Base-by-base conservation (phyloP, 2,329 filamentous ascomycete genomes). In the Gnomoniopsis smithogilvyi region DNA sequence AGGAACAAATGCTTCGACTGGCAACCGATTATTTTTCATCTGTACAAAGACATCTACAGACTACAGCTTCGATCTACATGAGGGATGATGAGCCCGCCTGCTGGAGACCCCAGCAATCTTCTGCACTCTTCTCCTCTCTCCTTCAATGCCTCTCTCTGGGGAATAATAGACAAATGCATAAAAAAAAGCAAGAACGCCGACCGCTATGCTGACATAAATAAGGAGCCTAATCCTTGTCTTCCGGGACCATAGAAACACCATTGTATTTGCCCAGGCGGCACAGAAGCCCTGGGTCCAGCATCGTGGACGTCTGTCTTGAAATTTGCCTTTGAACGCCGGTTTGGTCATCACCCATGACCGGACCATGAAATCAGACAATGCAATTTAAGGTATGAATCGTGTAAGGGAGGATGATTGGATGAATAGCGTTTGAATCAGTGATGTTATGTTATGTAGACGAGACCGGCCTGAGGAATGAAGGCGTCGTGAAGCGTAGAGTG, bases 201-300 rank as follows among this genome's bases (percentile, higher is more conserved):
- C 59, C 59, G 59, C 59, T 62, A 62, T 62, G 59, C 59, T 56
- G 43, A 51, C 51, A n/a, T 51, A 26, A 51, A 22, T 33, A 15
- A 33, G 33, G 12, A 41, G 26, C 36, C 36, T 41, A 41, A 34
- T 33, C 19, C 26, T 30, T 30, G 52, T 49, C 43, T 46, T 47
- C 12, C 47, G 43, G 22, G 49, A 34, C 46, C 15, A 48, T 51
- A 24, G 33, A 8, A 58, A 58, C 56, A 58, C 56, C 56, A 19
- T 19, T 43, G 43, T n/a, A 21, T 34, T 36, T 38, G 34, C 45
- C 45, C 33, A 38, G 22, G 36, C 19, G 19, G 14, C 26, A 46
- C 15, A n/a, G 45, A 50, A 45, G 38, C 24, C 12, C 22, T 22
- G n/a, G 38, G n/a, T 50, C 30, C 33, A 50, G 46, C 41, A 50